Percentiles rank a stretch among this genome's conserved stretches.
Evolutionary conservation across 306 rosid genomes (phyloP).

Genomic region (Quercus gilva): DNA sequence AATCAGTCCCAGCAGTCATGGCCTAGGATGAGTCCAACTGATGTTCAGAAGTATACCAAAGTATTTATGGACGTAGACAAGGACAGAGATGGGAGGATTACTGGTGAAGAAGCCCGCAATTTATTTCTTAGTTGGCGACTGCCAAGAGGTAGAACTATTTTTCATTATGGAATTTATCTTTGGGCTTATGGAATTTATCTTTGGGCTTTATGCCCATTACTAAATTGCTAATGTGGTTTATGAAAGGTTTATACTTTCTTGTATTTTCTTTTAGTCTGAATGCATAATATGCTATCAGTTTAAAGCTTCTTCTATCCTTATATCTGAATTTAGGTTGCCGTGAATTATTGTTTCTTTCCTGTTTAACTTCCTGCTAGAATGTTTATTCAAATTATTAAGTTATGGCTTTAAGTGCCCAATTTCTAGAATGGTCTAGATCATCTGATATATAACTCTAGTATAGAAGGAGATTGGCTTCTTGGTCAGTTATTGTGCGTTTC

Average conservation of each 20-base stretch:
- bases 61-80: conserved; percentile 91
- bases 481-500: neutral
- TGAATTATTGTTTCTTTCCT: neutral
- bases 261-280: neutral
- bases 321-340: neutral
- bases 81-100: conserved; percentile 95
- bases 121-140: conserved; percentile 92
- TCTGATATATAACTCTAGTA: neutral
- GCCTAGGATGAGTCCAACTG: conserved; percentile 84
- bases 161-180: neutral
- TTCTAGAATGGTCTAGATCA: neutral
- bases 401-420: neutral
- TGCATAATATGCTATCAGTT: neutral
- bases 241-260: neutral
- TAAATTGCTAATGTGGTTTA: neutral
- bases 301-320: neutral
- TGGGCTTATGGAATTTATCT: neutral
- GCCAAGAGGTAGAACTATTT: conserved; percentile 74
- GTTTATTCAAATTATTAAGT: neutral
- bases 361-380: neutral
- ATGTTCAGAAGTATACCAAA: conserved; percentile 84
- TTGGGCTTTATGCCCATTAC: neutral
- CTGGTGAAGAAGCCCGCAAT: conserved; percentile 91
- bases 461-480: neutral
- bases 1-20: conserved; percentile 64